Evolutionary conservation across 2,329 filamentous ascomycete genomes (phyloP).

Genomic region (Fulvia fulva): DNA sequence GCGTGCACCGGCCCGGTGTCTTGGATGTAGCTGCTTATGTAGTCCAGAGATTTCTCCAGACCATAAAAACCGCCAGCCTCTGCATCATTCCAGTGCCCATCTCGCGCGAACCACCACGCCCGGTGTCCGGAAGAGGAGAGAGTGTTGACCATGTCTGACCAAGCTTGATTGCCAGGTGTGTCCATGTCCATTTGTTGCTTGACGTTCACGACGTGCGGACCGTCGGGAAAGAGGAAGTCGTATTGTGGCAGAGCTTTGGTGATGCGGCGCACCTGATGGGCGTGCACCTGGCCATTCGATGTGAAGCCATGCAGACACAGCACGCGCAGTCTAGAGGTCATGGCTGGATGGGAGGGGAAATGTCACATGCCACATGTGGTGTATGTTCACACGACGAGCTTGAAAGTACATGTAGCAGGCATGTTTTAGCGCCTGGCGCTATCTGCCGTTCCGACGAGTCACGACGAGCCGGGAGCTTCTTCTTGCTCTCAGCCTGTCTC

Average conservation of each 20-base stretch:
- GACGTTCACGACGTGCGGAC: slow-evolving; percentile 17
- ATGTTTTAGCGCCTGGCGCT: too few species aligned
- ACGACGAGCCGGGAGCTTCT: too few species aligned
- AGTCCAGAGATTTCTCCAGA: slow-evolving; percentile 15
- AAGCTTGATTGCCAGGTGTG: slow-evolving; percentile 15
- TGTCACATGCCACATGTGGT: too few species aligned
- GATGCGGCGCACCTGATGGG: slow-evolving; percentile 20
- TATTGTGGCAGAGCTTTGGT: slow-evolving; percentile 16
- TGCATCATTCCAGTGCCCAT: slow-evolving; percentile 14
- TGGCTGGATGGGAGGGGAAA: not conserved
- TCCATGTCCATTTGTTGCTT: slow-evolving; percentile 13
- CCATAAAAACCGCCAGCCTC: slow-evolving; percentile 17
- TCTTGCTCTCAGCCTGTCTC: too few species aligned
- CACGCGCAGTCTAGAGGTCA: slow-evolving; percentile 12
- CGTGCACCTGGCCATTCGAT: slow-evolving; percentile 19
- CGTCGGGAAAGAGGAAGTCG: slow-evolving; percentile 22
- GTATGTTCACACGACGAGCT: not conserved
- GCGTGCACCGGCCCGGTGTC: slow-evolving; percentile 18
- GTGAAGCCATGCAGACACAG: slow-evolving; percentile 25
- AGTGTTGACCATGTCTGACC: slow-evolving; percentile 17
- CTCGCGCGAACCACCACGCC: slow-evolving; percentile 22
- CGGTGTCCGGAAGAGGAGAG: slow-evolving; percentile 15
- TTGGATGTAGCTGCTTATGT: slow-evolving; percentile 11
- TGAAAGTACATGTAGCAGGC: not conserved
- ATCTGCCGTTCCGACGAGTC: too few species aligned